A percentile compares a stretch with the other conserved stretches of the same genome.
Evolutionary conservation across 2,329 filamentous ascomycete species (phyloP).

Genomic region (Claviceps monticola): DNA sequence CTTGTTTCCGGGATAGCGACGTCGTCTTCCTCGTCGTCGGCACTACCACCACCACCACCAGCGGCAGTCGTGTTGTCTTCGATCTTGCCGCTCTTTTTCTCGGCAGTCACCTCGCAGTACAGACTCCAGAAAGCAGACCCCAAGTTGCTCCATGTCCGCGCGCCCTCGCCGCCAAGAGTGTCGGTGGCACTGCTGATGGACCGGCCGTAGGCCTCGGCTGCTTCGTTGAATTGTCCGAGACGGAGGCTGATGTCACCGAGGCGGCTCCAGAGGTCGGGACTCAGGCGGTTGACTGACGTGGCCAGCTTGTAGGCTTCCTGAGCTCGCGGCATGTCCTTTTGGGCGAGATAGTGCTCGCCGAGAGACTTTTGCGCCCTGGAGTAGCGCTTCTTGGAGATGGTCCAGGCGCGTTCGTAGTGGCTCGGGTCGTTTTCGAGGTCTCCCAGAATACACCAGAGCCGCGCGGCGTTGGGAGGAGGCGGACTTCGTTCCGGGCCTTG

Average conservation of each 20-base stretch:
- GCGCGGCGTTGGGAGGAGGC: slow-evolving; percentile 66
- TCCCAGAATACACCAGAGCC: slow-evolving; percentile 84
- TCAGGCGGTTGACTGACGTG: slow-evolving; percentile 65
- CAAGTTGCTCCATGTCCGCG: slow-evolving; percentile 88
- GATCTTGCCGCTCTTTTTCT: slow-evolving; percentile 17
- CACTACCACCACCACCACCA: background rate
- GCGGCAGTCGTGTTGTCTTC: slow-evolving; percentile 12
- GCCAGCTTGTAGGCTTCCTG: slow-evolving; percentile 67
- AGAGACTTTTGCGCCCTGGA: slow-evolving; percentile 79
- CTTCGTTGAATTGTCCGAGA: slow-evolving; percentile 60
- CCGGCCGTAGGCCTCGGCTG: slow-evolving; percentile 69
- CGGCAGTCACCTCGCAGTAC: slow-evolving; percentile 39
- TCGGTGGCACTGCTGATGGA: slow-evolving; percentile 53
- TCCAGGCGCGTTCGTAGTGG: slow-evolving; percentile 80
- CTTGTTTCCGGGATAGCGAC: slow-evolving; percentile 8
- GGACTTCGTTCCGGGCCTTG: slow-evolving; percentile 52
- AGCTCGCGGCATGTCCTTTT: slow-evolving; percentile 53
- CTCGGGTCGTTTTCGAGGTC: slow-evolving; percentile 65
- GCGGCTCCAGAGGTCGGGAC: slow-evolving; percentile 75
- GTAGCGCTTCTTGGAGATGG: slow-evolving; percentile 66
- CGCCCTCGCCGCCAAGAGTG: slow-evolving; percentile 68
- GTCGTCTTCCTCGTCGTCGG: slow-evolving; percentile 16
- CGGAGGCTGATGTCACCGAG: slow-evolving; percentile 80
- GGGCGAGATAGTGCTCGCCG: slow-evolving; percentile 59
- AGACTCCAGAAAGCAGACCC: slow-evolving; percentile 68